Evolutionary conservation across 148 eudicot species (phyloP).

Genomic region (Vaccinium vitisidaea): DNA sequence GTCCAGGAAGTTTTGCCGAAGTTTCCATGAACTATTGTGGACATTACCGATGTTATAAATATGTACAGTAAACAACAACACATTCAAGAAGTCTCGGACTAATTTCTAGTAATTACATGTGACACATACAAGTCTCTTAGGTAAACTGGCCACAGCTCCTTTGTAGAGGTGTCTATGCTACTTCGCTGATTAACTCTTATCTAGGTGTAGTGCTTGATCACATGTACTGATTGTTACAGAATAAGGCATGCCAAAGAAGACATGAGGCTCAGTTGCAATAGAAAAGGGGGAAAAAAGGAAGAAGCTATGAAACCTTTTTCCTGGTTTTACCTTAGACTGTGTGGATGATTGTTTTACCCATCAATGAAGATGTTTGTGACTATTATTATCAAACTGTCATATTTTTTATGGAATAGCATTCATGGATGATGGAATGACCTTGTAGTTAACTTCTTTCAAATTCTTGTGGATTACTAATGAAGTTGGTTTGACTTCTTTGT

Average conservation of each 20-base stretch:
- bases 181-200: not conserved
- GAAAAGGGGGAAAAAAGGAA: not conserved
- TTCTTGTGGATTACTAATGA: not conserved
- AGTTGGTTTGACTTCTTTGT: constrained; percentile 12
- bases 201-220: not conserved
- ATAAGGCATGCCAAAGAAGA: not conserved
- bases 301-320: not conserved
- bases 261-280: not conserved
- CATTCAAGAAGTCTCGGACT: not conserved
- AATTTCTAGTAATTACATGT: not conserved
- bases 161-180: not conserved
- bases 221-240: not conserved
- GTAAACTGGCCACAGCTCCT: not conserved
- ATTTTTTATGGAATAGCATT: not conserved
- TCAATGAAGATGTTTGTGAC: not conserved
- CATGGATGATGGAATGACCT: not conserved
- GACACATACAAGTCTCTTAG: not conserved
- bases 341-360: not conserved
- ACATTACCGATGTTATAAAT: not conserved
- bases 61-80: not conserved
- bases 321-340: not conserved
- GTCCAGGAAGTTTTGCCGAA: not conserved
- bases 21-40: not conserved
- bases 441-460: not conserved
- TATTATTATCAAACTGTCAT: not conserved